These are phyloP conservation scores for Acanthamoeba triangularis DNA, from an alignment of 208 protist genomes.

Conservation along the genomic window DNA sequence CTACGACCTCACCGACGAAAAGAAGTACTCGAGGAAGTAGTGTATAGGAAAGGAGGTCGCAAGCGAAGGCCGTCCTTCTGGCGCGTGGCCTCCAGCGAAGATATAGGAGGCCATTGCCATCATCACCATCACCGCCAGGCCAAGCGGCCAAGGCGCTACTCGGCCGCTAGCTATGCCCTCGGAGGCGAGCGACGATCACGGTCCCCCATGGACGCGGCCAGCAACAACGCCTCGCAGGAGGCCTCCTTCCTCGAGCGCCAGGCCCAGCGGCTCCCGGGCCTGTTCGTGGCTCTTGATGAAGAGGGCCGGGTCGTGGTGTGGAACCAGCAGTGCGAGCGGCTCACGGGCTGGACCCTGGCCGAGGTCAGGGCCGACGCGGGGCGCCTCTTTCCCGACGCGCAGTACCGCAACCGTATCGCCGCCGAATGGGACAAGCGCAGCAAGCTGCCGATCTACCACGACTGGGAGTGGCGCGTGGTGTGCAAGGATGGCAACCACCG, in stretches of 20 bases:
- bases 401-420: background rate
- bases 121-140: no score
- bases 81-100: no score
- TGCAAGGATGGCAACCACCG: background rate
- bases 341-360: background rate
- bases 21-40: no score
- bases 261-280: background rate
- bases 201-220: no score
- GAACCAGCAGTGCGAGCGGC: background rate
- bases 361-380: background rate
- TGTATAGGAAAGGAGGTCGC: no score
- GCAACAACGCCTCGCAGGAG: no score
- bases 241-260: background rate
- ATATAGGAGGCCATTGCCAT: no score
- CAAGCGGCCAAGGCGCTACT: no score
- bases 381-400: background rate
- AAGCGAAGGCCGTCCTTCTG: no score
- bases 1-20: no score
- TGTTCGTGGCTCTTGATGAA: background rate
- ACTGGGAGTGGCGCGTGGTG: conserved; percentile 44
- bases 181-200: no score
- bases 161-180: no score
- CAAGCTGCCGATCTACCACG: background rate
- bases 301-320: background rate
- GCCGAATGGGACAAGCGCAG: background rate